phyloP scores from a whole-genome alignment of 2,329 filamentous ascomycete species.

The Sporothrix mexicana region DNA sequence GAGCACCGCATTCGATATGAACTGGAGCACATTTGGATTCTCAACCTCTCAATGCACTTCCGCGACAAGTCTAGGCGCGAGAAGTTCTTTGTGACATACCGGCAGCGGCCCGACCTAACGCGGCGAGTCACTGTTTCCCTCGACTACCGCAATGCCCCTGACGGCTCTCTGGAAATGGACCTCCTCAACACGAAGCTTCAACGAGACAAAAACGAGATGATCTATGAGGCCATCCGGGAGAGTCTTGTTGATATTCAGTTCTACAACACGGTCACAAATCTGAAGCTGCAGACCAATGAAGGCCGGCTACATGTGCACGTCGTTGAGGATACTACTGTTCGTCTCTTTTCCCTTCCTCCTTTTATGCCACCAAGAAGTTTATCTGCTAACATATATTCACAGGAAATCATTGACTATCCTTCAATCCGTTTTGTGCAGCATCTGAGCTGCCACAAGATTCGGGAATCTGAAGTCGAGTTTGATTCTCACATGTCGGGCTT shows the following conservation, averaged over 20 bases:
- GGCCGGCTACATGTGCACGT: conserved; percentile 93
- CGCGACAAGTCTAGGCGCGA: conserved; percentile 89
- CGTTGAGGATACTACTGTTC: conserved; percentile 86
- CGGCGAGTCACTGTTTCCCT: conserved; percentile 89
- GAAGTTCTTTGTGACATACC: conserved; percentile 97
- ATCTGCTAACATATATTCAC: background rate
- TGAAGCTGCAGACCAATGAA: conserved; percentile 88
- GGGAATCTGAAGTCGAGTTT: conserved; percentile 79
- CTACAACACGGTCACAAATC: conserved; percentile 92
- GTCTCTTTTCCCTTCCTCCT: conserved; percentile 45
- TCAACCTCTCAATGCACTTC: conserved; percentile 98
- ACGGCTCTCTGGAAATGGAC: conserved; percentile 84
- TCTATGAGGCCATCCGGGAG: conserved; percentile 93
- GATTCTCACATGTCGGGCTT: conserved; percentile 95
- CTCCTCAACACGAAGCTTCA: conserved; percentile 79
- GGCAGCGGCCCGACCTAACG: conserved; percentile 79
- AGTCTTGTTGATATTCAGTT: conserved; percentile 94
- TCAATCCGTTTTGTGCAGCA: conserved; percentile 74
- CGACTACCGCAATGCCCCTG: conserved; percentile 83
- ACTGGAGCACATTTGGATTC: conserved; percentile 87
- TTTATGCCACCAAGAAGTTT: background rate
- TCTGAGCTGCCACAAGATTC: conserved; percentile 67
- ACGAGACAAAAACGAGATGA: conserved; percentile 87
- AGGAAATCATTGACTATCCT: conserved; percentile 90
- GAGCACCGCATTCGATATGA: conserved; percentile 75